Base-by-base conservation (phyloP, 345 rosid species). In the Acer yangbiense region DNA sequence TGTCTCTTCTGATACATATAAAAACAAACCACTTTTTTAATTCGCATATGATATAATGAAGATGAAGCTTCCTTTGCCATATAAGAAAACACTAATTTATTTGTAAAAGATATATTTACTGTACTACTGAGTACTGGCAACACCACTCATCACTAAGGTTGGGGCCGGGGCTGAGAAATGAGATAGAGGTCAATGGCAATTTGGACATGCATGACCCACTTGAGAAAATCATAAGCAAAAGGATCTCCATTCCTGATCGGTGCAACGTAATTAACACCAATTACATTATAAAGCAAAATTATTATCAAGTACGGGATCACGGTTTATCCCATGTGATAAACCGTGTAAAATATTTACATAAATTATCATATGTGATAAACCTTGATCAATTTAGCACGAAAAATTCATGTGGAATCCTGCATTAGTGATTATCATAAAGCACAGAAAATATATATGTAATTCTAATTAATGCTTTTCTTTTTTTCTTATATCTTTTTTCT, bases 131-230 rank as follows among this genome's bases (percentile, higher is more conserved):
- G 39, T 35, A 35, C 39, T 41, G 74, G 65, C 64, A 71, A 61
- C 75, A 39, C 39, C 39, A 35, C 66, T 27, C 32, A 73, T 27
- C 21, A 73, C 55, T n/a, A 57, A 74, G 73, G 65, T 76, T 25
- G 43, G 71, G 77, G 74, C 65, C 75, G 79, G 78, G 81, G 80
- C 83, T 65, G 80, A 77, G 82, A 83, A 80, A 66, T 78, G 81
- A 84, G 80, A 35, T 35, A 35, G 39, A 35, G 39, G 87, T 85
- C 86, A 83, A 79, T 73, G 78, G 48, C 79, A 67, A 75, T 71
- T 75, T 73, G 54, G 66, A 68, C n/a, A 18, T 60, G 86, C 6
- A 35, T 35, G 39, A 81, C 85, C 88, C 88, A 78, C 80, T 48
- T 4, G 14, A 25, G 11, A 63, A 80, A 83, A 73, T 52, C 61